Evolutionary conservation across 768 basidiomycete genomes (phyloP).

Genomic region (Hygrophorus pudorinus): DNA sequence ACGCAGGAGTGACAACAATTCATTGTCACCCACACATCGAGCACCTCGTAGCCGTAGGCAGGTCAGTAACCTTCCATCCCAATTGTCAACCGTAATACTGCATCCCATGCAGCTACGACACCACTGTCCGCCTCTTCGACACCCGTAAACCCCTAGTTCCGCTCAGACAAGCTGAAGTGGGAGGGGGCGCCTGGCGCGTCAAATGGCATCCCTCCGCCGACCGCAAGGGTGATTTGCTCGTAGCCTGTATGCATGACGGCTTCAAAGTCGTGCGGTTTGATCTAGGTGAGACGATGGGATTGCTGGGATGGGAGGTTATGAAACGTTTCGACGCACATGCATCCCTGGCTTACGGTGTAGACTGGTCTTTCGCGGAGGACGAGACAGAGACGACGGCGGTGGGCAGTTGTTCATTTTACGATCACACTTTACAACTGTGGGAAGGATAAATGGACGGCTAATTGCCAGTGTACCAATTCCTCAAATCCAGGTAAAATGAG

Average conservation of each 20-base stretch:
- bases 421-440: constrained; percentile 80
- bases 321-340: constrained; percentile 65
- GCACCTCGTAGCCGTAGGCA: constrained; percentile 83
- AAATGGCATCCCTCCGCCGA: constrained; percentile 82
- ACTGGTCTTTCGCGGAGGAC: constrained; percentile 59
- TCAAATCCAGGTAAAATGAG: too few species aligned
- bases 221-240: constrained; percentile 67
- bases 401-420: constrained; percentile 94
- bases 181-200: constrained; percentile 92
- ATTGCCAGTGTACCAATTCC: too few species aligned
- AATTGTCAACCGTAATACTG: neutral
- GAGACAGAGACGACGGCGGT: constrained; percentile 39
- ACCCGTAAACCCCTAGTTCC: constrained; percentile 53
- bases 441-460: constrained; percentile 31
- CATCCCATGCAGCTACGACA: constrained; percentile 59
- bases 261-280: constrained; percentile 71
- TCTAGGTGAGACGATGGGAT: neutral
- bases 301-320: constrained; percentile 27
- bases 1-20: constrained; percentile 87
- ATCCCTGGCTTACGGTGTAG: constrained; percentile 85
- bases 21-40: constrained; percentile 75
- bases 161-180: constrained; percentile 53
- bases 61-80: constrained; percentile 33
- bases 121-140: constrained; percentile 75
- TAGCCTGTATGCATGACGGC: constrained; percentile 98